Evolutionary conservation across 805 yeast species (phyloP), one percentile per base, ranked within the genome.

Genomic region (Starmerella floricola): DNA sequence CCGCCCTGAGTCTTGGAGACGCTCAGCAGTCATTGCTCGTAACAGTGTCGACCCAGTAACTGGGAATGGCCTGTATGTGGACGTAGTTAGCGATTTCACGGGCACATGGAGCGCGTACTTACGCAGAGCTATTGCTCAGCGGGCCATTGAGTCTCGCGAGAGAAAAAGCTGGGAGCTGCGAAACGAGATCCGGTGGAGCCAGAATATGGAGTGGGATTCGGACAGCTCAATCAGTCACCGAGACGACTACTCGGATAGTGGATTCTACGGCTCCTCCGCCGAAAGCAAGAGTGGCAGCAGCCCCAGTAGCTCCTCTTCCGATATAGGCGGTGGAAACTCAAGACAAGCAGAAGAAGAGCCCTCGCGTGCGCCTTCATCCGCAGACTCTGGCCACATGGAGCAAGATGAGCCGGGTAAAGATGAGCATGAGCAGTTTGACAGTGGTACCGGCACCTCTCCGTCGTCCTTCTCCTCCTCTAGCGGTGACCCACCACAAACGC

Each of bases 81-180:
- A 56, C 6, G 56, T 50, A n/a, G 59, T 57, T 6, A 36, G 54
- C 23, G 55, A 52, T 6, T 56, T 60, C 36, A 61, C 56, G 4
- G 48, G 47, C 11, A 49, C 61, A 1, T 60, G 63, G 63, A 52
- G 60, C 2, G 31, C 48, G 3, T 60, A 59, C 36, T 43, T 60
- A 20, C 50, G 55, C 15, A 48, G 54, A 10, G 59, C 62, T 1
- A 51, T 60, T 36, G 63, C 63, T 3, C 50, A 53, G 6, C 47
- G 63, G 3, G 60, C 56, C 4, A 44, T 55, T 2, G 47, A 54
- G 11, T 44, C 31, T 2, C 39, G 42, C 19, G 36, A 45, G 12
- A 36, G 43, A 11, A 31, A 36, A 19, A 35, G 42, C 30, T 21
- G 40, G 35, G 49, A 48, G 28, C 36, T 31, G 35, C 32, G 24